Evolutionary conservation across 306 rosid genomes (phyloP), one percentile per base, ranked within the genome.

Genomic region (Myrica gale): DNA sequence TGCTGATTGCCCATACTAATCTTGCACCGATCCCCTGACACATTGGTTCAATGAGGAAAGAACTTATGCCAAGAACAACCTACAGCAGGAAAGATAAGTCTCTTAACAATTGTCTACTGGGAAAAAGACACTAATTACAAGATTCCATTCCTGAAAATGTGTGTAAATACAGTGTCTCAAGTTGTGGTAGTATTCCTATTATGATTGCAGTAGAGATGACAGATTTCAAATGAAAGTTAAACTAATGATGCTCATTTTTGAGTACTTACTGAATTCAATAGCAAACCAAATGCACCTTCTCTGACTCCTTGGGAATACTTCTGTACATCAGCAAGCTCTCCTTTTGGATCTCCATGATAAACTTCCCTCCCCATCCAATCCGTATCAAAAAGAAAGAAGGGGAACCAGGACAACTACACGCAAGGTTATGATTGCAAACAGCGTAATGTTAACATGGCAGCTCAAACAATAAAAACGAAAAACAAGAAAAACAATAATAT

Each of bases 341-440:
- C 99, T 74, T 88, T 88, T 12, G 99, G 99, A 87, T 92, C 88
- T 74, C 99, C 99, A 61, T 96, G 99, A 86, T 88, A 92, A 80
- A 95, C 99, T 84, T 95, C 99, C 81, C 97, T 90, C 63, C 99
- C 99, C 99, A 95, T 96, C 99, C 99, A 93, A 88, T 93, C 98
- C 80, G 98, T 93, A 80, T 93, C 98, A 62, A 93, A 93, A 71
- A 93, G 89, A 87, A 93, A 93, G 90, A 93, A 93, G 47, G 98
- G 98, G 86, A 93, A 95, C 97, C 98, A 95, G 73, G 98, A 92
- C 72, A 90, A 74, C 98, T 95, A 91, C 89, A 84, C 19, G 76
- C 45, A 52, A 48, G 60, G 76, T 73, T 53, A 71, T 20, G 57
- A 75, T 76, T 42, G 43, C 52, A 81, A 79, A 26, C 42, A 74